Evolutionary conservation across 257 asterid genomes (phyloP), one percentile per base, ranked within the genome.

Genomic region (Knoxia roxburghii): DNA sequence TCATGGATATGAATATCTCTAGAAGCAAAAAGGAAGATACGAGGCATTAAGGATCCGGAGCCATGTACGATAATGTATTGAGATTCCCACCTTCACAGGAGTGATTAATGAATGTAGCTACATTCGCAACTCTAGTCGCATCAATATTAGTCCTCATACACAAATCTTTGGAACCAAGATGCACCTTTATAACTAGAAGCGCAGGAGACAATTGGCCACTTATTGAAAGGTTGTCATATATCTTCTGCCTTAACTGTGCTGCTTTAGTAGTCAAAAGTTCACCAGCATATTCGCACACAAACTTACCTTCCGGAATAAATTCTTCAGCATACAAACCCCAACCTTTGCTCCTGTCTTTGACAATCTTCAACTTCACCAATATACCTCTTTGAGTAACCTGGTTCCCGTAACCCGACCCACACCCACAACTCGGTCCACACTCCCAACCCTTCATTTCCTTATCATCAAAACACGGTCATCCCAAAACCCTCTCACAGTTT

Each of bases 1-100:
- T 93, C 96, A 24, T 79, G 68, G 57, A 81, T 85, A 50, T 62
- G 80, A 66, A 90, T 80, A 63, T 86, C 90, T 67, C 78, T 71
- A 15, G 89, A 77, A 2, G 97, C 85, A 35, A 87, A 86, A 68
- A 93, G 84, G 82, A 97, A 93, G 21, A 93, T 65, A 15, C 97
- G 96, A 45, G 98, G 95, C 58, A 93, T 78, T 73, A 93, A 58
- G 64, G 97, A 87, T 48, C 98, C 98, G 12, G 90, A 83, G 66
- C 89, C 82, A 66, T 96, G 92, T 46, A 88, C 77, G 32, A 93
- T 72, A 58, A 70, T 0, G 88, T 71, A 54, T 77, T 82, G 0
- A 88, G 81, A 74, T 90, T 93, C 27, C 99, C 99, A 26, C 97
- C 99, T 65, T 90, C 96, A 49, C 97, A 93, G 1, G 95, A 93